Evolutionary conservation across 2,329 filamentous ascomycete genomes (phyloP).

Genomic region (Pseudocercospora ulei): DNA sequence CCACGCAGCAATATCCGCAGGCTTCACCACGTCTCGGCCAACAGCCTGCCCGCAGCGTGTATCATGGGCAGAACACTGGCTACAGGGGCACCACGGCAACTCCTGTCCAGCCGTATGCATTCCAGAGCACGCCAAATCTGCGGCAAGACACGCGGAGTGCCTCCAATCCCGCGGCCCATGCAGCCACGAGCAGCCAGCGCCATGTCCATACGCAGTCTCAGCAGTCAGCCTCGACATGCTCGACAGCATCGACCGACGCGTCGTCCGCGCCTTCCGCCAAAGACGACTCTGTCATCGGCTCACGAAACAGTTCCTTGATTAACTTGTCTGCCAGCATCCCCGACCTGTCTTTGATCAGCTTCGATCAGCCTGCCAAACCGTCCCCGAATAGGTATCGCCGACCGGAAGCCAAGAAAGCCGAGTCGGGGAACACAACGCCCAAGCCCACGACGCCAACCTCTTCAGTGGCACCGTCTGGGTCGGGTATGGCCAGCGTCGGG

Average conservation of each 20-base stretch:
- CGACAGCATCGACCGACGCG: slow-evolving; percentile 45
- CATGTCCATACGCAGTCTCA: slow-evolving; percentile 36
- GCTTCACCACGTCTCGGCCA: slow-evolving; percentile 36
- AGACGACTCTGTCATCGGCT: slow-evolving; percentile 32
- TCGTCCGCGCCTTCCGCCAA: slow-evolving; percentile 34
- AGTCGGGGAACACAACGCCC: slow-evolving; percentile 39
- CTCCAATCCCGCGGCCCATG: slow-evolving; percentile 39
- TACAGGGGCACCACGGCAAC: slow-evolving; percentile 39
- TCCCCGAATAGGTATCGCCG: slow-evolving; percentile 79
- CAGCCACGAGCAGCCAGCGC: slow-evolving; percentile 21
- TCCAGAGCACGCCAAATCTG: slow-evolving; percentile 46
- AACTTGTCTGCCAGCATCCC: slow-evolving; percentile 46
- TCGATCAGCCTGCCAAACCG: slow-evolving; percentile 53
- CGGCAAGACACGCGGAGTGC: slow-evolving; percentile 49
- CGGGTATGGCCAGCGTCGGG: slow-evolving; percentile 47
- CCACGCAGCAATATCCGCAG: slow-evolving; percentile 33
- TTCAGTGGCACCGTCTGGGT: slow-evolving; percentile 42
- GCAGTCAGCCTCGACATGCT: slow-evolving; percentile 35
- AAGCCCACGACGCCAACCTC: slow-evolving; percentile 17
- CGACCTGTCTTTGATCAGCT: slow-evolving; percentile 47
- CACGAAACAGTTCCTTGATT: slow-evolving; percentile 35
- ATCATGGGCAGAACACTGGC: slow-evolving; percentile 37
- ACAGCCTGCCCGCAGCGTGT: slow-evolving; percentile 38
- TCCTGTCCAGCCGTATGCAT: slow-evolving; percentile 45
- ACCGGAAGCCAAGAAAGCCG: slow-evolving; percentile 47